Evolutionary conservation across 2,329 filamentous ascomycete genomes (phyloP), one percentile per base, ranked within the genome.

Genomic region (Diaporthe ampelina): DNA sequence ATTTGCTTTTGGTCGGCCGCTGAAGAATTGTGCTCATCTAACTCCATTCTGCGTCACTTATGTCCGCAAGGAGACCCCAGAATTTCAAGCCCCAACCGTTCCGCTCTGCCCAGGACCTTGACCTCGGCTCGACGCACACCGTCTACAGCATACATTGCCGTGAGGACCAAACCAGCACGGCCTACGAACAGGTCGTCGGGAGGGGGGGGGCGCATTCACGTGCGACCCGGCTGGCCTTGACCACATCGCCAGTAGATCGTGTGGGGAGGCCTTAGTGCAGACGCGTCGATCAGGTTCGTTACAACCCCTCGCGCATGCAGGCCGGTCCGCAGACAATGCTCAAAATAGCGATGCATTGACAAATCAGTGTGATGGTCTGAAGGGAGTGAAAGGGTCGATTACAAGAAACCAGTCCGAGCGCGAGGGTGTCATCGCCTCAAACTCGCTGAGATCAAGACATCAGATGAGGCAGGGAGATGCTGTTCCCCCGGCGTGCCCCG

Each of bases 1-100:
- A 48, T 54, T 68, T 52, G 32, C 29, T 68, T 40, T 68, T 54
- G 32, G 48, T 48, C n/a, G 48, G 48, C 32, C 17, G 63, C 63
- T 68, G 63, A 68, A 68, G 63, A 68, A 68, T 68, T 68, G 63
- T 35, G 32, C 63, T 68, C 63, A 68, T 68, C 63, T 68, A 68
- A 68, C 32, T 21, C 32, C 63, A 11, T 40, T 68, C 63, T 54
- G 63, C 63, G 9, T 40, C 48, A 13, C 29, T 32, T 29, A 26
- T 11, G 8, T 37, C 52, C 26, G 63, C 63, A 68, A 54, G 63
- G 48, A 68, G 15, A 68, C 48, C 48, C 63, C 48, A 54, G 63
- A 24, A 54, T 24, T 26, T 54, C n/a, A 48, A 37, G 21, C 15
- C 21, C 32, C 32, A 54, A 8, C 21, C 45, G 11, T 63, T n/a